phyloP scores from a whole-genome alignment of 371 early-diverging fungal genomes.

The Mucor irregularis region DNA sequence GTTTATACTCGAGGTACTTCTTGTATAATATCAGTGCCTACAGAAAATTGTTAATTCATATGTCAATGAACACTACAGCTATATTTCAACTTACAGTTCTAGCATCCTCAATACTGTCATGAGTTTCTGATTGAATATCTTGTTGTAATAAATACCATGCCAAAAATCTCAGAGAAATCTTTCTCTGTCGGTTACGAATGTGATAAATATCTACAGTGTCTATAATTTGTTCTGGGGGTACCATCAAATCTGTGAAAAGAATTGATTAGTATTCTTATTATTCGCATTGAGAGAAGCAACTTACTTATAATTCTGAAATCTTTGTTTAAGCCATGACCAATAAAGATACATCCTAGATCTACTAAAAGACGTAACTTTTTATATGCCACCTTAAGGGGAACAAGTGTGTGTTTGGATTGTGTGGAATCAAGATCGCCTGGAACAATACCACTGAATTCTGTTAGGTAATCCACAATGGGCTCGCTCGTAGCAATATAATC shows the following conservation, averaged over 20 bases:
- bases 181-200: slow-evolving; percentile 74
- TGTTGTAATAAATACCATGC: slow-evolving; percentile 88
- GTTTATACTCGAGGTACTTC: slow-evolving; percentile 67
- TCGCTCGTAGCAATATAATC: slow-evolving; percentile 88
- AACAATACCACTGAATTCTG: slow-evolving; percentile 91
- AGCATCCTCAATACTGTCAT: slow-evolving; percentile 95
- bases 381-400: slow-evolving; percentile 87
- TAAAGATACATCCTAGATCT: slow-evolving; percentile 87
- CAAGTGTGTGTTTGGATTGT: slow-evolving; percentile 73
- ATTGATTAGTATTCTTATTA: not conserved
- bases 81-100: slow-evolving; percentile 57
- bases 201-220: slow-evolving; percentile 93
- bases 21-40: slow-evolving; percentile 83
- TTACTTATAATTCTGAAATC: slow-evolving; percentile 91
- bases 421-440: slow-evolving; percentile 80
- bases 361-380: slow-evolving; percentile 85
- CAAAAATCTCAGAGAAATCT: slow-evolving; percentile 87
- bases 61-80: not conserved
- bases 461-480: slow-evolving; percentile 87
- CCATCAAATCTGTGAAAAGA: slow-evolving; percentile 65
- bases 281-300: slow-evolving; percentile 1
- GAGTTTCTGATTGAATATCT: slow-evolving; percentile 85
- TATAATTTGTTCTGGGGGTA: slow-evolving; percentile 84
- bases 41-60: not conserved
- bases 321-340: slow-evolving; percentile 93